These are phyloP conservation scores for Lodderomyces parapsilosis DNA, from an alignment of 1,139 yeast genomes.

Conservation along the genomic window DNA sequence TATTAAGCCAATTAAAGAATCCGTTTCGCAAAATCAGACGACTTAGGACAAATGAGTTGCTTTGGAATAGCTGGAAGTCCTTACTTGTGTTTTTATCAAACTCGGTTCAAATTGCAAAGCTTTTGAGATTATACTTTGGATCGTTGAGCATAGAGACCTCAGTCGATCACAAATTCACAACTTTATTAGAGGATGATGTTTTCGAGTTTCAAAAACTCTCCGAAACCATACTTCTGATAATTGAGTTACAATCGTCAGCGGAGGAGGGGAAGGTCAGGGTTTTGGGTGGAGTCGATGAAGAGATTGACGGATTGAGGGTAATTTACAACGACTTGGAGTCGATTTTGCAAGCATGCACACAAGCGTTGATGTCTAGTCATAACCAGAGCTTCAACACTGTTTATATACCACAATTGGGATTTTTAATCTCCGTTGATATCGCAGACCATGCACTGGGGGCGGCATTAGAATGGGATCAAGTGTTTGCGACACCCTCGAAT, in stretches of 20 bases:
- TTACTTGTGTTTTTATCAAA: conserved; percentile 19
- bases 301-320: conserved; percentile 28
- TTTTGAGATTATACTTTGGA: conserved; percentile 8
- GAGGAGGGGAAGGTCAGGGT: conserved; percentile 29
- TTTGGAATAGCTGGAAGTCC: conserved; percentile 23
- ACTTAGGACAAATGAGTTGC: conserved; percentile 24
- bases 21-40: conserved; percentile 19
- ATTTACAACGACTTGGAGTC: conserved; percentile 36
- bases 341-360: conserved; percentile 17
- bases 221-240: conserved; percentile 16
- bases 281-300: conserved; percentile 24
- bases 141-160: not conserved
- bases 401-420: conserved; percentile 48
- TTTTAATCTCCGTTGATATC: conserved; percentile 22
- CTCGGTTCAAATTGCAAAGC: conserved; percentile 10
- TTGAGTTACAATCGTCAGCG: conserved; percentile 34
- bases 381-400: conserved; percentile 26
- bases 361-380: conserved; percentile 16
- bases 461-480: conserved; percentile 28
- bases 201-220: conserved; percentile 12
- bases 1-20: conserved; percentile 24
- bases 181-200: conserved; percentile 10
- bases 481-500: conserved; percentile 36
- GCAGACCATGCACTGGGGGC: not conserved
- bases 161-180: not conserved